Conservation (phyloP, 208 protist genomes). For the Crithidia bombi region DNA sequence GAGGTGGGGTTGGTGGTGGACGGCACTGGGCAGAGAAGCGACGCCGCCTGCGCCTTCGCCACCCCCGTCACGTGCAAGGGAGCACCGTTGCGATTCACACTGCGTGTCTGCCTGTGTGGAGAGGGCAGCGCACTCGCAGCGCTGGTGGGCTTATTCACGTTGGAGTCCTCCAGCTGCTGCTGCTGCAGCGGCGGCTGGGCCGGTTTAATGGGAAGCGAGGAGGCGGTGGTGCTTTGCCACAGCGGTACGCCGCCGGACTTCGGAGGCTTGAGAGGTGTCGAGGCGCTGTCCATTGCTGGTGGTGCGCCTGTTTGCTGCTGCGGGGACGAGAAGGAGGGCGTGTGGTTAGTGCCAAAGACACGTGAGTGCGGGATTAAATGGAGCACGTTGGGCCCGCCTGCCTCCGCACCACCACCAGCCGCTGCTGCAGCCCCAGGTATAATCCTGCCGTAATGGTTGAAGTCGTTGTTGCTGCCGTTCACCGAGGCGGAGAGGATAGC, state of each 20-base stretch:
- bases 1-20: no score
- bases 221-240: neutral
- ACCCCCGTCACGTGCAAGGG: neutral
- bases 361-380: conserved; percentile 4
- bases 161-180: neutral
- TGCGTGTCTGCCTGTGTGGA: neutral
- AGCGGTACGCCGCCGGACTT: neutral
- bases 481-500: neutral
- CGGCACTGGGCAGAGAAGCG: neutral
- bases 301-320: neutral
- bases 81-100: neutral
- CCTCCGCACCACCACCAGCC: neutral
- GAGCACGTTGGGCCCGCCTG: conserved; percentile 11
- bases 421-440: neutral
- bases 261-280: neutral
- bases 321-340: neutral
- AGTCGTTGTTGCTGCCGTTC: neutral
- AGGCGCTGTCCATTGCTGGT: neutral
- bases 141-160: neutral
- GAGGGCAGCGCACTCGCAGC: neutral
- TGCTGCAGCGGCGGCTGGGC: neutral
- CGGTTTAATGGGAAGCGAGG: neutral
- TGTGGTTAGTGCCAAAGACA: neutral
- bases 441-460: neutral
- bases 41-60: neutral